These are phyloP conservation scores for Pyrenula aspistea DNA, from an alignment of 495 filamentous ascomycete species.

Conservation along the genomic window DNA sequence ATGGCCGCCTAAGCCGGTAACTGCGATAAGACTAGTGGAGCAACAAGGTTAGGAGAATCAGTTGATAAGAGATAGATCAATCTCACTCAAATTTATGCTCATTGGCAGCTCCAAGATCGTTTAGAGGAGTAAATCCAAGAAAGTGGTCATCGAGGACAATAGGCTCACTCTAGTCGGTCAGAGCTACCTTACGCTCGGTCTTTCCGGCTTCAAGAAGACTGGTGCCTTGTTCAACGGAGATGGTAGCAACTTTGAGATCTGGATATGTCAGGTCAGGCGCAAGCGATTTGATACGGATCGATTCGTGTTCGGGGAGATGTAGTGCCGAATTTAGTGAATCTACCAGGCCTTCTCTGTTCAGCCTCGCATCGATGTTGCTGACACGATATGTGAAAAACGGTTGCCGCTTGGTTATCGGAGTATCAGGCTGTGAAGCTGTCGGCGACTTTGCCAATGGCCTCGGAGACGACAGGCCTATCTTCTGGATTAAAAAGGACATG, in stretches of 20 bases:
- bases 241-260: neutral
- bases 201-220: neutral
- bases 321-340: neutral
- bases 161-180: neutral
- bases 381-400: neutral
- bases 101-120: neutral
- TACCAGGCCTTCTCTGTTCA: neutral
- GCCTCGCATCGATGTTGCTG: neutral
- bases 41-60: neutral
- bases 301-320: neutral
- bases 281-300: neutral
- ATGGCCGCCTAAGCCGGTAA: conserved; percentile 13
- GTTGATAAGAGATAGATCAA: neutral
- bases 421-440: too few relatives aligned
- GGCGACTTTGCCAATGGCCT: too few relatives aligned
- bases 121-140: conserved; percentile 2
- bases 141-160: conserved; percentile 3
- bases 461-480: too few relatives aligned
- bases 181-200: neutral
- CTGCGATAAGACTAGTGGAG: conserved; percentile 9
- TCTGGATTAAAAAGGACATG: too few relatives aligned
- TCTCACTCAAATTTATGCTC: neutral
- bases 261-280: neutral
- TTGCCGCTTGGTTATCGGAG: too few relatives aligned
- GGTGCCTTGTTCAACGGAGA: neutral